Evolutionary conservation across 2,329 filamentous ascomycete species (phyloP), one percentile per base, ranked within the genome.

Genomic region (Lachnum nothofagi): DNA sequence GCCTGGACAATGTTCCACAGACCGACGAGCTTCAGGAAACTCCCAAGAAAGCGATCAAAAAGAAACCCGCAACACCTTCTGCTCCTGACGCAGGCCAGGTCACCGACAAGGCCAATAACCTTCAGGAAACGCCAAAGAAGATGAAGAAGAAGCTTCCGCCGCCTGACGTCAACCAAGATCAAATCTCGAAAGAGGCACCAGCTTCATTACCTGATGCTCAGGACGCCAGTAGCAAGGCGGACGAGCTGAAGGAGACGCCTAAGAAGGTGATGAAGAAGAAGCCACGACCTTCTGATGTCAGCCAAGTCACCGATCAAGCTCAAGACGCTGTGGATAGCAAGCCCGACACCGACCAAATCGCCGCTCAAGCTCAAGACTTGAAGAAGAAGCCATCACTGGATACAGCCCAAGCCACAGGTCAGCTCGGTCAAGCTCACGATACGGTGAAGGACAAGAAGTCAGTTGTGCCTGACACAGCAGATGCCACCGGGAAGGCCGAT

Each of bases 351-450:
- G n/a, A n/a, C n/a, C n/a, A n/a, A n/a, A n/a, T n/a, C n/a, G n/a
- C n/a, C n/a, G n/a, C 22, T 7, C 20, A 48, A 27, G 16, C 20
- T 17, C 45, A 37, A 19, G 44, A 43, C 16, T 34, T 25, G 7
- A 48, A 51, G 34, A 53, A 53, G 23, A 51, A 57, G 43, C 42
- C 47, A 19, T 43, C 33, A 10, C 48, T 38, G 31, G 31, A 38
- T 14, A 19, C 25, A 6, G 25, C 6, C 12, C 25, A 27, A 27
- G 6, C 12, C 6, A 27, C 25, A 6, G 25, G 9, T 16, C 4
- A 42, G 29, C 9, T 24, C 17, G 10, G 23, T n/a, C 12, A 40
- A 40, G 38, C 20, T 23, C 23, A 23, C 20, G 38, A 8, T 8
- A 12, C 40, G 9, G 7, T 27, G n/a, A n/a, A 35, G 25, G 25